These are phyloP conservation scores for Micromonas commoda DNA, from an alignment of 139 green algal genomes.

Conservation along the genomic window DNA sequence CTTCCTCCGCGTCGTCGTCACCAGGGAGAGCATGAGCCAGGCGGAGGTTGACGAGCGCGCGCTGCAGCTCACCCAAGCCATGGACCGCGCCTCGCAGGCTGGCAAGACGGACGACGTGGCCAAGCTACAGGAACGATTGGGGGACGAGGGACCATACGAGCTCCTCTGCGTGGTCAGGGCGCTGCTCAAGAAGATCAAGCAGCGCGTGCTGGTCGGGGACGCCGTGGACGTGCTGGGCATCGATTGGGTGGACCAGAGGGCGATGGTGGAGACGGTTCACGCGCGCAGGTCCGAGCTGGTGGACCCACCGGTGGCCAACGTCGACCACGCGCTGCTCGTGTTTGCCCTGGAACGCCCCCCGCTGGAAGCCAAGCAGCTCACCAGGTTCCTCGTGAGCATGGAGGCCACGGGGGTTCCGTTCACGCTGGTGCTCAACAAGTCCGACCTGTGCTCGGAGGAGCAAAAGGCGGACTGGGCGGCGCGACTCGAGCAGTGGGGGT, in stretches of 20 bases:
- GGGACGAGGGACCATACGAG: slow-evolving; percentile 36
- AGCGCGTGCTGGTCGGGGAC: slow-evolving; percentile 82
- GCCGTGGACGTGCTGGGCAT: slow-evolving; percentile 61
- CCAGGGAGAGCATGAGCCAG: slow-evolving; percentile 4
- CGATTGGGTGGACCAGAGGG: slow-evolving; percentile 66
- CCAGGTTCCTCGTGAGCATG: slow-evolving; percentile 75
- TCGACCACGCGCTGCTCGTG: slow-evolving; percentile 81
- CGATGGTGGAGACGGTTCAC: slow-evolving; percentile 68
- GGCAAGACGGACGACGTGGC: not conserved
- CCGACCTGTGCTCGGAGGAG: slow-evolving; percentile 56
- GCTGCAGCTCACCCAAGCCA: slow-evolving; percentile 12
- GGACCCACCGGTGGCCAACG: slow-evolving; percentile 85
- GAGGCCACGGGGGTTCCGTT: slow-evolving; percentile 70
- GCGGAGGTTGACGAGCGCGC: not conserved
- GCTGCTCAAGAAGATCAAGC: slow-evolving; percentile 85
- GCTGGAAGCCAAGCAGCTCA: slow-evolving; percentile 71
- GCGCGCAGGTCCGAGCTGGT: slow-evolving; percentile 50
- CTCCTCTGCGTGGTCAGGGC: slow-evolving; percentile 77
- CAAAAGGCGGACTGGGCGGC: slow-evolving; percentile 23
- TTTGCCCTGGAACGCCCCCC: slow-evolving; percentile 72
- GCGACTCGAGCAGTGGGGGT: slow-evolving; percentile 64
- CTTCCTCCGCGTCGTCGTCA: slow-evolving; percentile 64
- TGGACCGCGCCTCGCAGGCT: not conserved
- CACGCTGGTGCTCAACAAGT: slow-evolving; percentile 89
- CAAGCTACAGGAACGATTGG: not conserved